Percentiles rank a stretch among this genome's conserved stretches.
Conservation (phyloP, 164 flowering plant species). For the Vitis riparia region DNA sequence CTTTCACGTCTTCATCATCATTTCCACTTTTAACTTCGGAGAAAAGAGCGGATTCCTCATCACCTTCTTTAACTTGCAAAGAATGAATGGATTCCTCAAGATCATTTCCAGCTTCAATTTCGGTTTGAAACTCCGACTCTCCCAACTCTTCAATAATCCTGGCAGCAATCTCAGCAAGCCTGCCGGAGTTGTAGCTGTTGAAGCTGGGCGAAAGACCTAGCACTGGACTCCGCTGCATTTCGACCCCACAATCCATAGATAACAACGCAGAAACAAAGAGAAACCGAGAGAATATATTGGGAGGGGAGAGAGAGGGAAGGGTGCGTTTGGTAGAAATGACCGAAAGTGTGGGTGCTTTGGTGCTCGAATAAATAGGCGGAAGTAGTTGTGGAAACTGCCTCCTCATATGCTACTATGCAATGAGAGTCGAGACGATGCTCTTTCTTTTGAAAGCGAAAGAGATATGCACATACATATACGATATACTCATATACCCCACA, state of each 20-base stretch:
- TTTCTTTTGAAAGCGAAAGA: too few species aligned
- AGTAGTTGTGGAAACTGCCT: background rate
- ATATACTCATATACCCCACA: too few species aligned
- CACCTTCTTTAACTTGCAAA: background rate
- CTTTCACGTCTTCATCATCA: background rate
- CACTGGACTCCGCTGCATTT: slow-evolving; percentile 17
- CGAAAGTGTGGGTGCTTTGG: slow-evolving; percentile 8
- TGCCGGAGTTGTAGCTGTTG: slow-evolving; percentile 28
- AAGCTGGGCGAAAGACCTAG: slow-evolving; percentile 33
- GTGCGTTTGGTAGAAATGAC: slow-evolving; percentile 10
- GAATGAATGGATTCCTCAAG: too few species aligned
- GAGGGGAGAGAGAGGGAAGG: background rate
- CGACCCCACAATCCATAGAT: background rate
- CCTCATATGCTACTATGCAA: too few species aligned
- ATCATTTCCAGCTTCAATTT: background rate
- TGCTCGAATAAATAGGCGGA: background rate
- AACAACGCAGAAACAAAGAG: background rate
- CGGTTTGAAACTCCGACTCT: slow-evolving; percentile 9
- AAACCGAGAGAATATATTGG: too few species aligned
- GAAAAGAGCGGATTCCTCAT: background rate
- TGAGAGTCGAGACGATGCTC: too few species aligned
- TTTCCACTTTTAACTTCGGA: background rate
- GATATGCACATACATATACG: too few species aligned
- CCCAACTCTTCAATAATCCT: slow-evolving; percentile 18
- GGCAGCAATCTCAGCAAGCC: slow-evolving; percentile 35